Evolutionary conservation across 306 rosid genomes (phyloP), one percentile per base, ranked within the genome.

Genomic region (Quillaja saponaria): DNA sequence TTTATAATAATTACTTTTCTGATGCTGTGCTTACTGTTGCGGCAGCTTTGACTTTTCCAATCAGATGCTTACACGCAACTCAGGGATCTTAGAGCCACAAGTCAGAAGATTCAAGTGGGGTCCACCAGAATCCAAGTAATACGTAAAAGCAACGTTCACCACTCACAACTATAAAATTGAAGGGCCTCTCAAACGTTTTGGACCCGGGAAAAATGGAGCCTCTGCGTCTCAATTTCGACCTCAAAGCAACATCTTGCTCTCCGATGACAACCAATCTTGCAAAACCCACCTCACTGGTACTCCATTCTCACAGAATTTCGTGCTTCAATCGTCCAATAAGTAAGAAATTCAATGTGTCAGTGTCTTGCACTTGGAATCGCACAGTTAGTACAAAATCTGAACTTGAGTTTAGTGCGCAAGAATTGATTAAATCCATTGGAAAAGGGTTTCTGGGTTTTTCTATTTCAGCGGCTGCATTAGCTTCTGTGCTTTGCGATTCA

Each of bases 391-490:
- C 28, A 3, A 56, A 56, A 53, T 18, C 73, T 8, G 71, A 55
- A 46, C 35, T 55, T 12, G 12, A 64, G 54, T 38, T 56, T 16
- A 13, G 46, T 16, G 12, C 66, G 6, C 53, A 34, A 8, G 72
- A 58, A 7, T 59, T 81, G 58, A 5, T 84, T 39, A 50, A 68
- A 51, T 73, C 85, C 13, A 63, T 65, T 6, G 77, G 76, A 0
- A 88, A 73, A 74, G 77, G 76, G 8, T 65, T 81, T 44, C 33
- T 82, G 19, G 84, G 86, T 19, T 76, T 86, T 35, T 90, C 96
- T 14, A 90, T 82, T 56, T 83, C 94, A 0, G 80, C 83, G 0
- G 73, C 90, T 34, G 52, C 95, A 8, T 61, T 82, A 12, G 64
- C 68, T n/a, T 84, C 84, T 5, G 63, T 88, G 34, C 84, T 74